Evolutionary conservation across 106 monocot species (phyloP).

Genomic region (Acorus gramineus): DNA sequence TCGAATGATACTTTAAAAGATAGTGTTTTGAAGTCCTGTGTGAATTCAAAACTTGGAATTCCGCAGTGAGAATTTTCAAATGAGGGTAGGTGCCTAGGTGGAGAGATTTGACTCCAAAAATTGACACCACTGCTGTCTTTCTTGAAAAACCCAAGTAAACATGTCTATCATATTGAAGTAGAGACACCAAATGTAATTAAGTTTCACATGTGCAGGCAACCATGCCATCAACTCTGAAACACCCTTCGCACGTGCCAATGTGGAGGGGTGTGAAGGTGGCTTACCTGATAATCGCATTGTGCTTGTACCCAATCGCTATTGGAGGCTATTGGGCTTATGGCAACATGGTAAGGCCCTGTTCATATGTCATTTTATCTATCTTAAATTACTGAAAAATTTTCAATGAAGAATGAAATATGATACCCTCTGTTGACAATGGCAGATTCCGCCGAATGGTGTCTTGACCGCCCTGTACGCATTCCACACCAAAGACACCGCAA

Average conservation of each 20-base stretch:
- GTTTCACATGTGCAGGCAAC: constrained; percentile 36
- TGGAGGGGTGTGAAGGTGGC: constrained; percentile 82
- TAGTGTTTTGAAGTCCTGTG: no score
- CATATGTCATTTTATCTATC: background rate
- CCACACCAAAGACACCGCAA: constrained; percentile 49
- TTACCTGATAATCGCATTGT: constrained; percentile 45
- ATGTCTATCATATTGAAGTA: no score
- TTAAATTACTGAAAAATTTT: background rate
- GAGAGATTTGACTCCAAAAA: no score
- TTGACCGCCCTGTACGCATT: constrained; percentile 44
- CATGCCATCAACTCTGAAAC: constrained; percentile 80
- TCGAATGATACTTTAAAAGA: no score
- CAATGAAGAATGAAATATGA: no score
- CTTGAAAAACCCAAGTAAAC: no score
- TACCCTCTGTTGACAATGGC: background rate
- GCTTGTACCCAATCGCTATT: constrained; percentile 70
- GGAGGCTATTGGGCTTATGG: constrained; percentile 96
- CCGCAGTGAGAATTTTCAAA: no score
- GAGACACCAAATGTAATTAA: no score
- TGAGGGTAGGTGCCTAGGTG: no score
- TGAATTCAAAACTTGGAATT: no score
- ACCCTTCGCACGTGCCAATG: constrained; percentile 75
- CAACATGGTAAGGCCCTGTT: constrained; percentile 30
- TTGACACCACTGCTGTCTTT: no score
- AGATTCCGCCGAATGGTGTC: constrained; percentile 77